A percentile compares a stretch with the other conserved stretches of the same genome.
Conservation (phyloP, 1,139 yeast species). For the Yamadazyma diospyri region DNA sequence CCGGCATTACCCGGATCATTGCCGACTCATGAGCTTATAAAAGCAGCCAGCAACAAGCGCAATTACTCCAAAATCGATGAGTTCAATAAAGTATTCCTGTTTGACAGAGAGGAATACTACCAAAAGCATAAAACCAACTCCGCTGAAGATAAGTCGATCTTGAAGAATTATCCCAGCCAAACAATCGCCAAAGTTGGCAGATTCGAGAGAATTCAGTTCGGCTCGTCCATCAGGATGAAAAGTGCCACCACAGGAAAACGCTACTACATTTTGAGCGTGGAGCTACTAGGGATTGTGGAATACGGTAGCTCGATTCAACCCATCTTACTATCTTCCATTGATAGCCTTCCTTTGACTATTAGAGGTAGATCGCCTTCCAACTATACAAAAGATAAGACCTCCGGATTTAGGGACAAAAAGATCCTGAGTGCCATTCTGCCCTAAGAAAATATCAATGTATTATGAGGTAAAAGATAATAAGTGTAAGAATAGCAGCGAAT, state of each 20-base stretch:
- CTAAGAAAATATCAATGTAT: too few relatives aligned
- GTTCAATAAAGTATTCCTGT: conserved; percentile 31
- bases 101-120: conserved; percentile 41
- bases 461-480: too few relatives aligned
- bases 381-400: conserved; percentile 22
- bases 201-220: conserved; percentile 66
- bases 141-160: conserved; percentile 29
- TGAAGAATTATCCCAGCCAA: conserved; percentile 46
- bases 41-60: conserved; percentile 61
- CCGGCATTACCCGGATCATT: conserved; percentile 58
- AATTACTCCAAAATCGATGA: conserved; percentile 21
- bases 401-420: not conserved
- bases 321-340: conserved; percentile 37
- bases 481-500: too few relatives aligned
- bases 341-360: conserved; percentile 62
- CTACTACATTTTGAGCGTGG: conserved; percentile 53
- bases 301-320: conserved; percentile 40
- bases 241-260: conserved; percentile 43
- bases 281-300: conserved; percentile 49
- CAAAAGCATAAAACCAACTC: conserved; percentile 27
- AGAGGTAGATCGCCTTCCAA: conserved; percentile 70
- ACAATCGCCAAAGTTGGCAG: conserved; percentile 59
- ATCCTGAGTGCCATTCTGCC: too few relatives aligned
- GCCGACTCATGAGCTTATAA: conserved; percentile 56
- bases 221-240: conserved; percentile 56